Percentiles rank a stretch among this genome's conserved stretches.
Conservation (phyloP, 1,284 basidiomycete genomes). For the Exsudoporus floridanus region DNA sequence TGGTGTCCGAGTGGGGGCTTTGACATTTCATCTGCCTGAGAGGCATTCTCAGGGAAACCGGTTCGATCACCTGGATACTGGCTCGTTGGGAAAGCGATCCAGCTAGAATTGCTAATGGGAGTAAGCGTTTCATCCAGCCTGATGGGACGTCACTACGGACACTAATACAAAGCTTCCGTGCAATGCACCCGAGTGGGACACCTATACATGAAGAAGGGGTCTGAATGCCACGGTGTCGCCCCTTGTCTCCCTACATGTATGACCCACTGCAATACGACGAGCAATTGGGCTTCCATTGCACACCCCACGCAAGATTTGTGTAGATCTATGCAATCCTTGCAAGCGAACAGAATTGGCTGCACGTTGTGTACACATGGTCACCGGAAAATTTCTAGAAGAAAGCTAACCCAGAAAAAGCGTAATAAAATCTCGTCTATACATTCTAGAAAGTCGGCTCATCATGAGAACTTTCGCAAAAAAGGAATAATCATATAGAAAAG, state of each 20-base stretch:
- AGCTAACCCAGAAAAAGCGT: conserved; percentile 7
- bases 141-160: neutral
- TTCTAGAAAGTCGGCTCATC: conserved; percentile 28
- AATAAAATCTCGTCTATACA: conserved; percentile 23
- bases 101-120: neutral
- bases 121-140: conserved; percentile 3
- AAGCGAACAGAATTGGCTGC: conserved; percentile 17
- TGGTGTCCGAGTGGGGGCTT: conserved; percentile 9
- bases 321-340: conserved; percentile 13
- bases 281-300: conserved; percentile 19
- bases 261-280: conserved; percentile 10
- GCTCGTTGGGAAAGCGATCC: neutral
- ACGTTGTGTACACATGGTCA: conserved; percentile 21
- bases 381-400: conserved; percentile 17
- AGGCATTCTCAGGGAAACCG: conserved; percentile 6
- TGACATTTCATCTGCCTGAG: no score
- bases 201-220: conserved; percentile 7
- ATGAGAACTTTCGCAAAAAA: conserved; percentile 35
- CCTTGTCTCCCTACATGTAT: conserved; percentile 1
- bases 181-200: neutral
- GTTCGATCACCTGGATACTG: conserved; percentile 5
- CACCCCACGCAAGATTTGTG: conserved; percentile 17
- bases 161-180: neutral
- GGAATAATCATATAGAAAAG: conserved; percentile 42
- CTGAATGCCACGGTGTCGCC: conserved; percentile 4